Conservation (phyloP, 306 rosid species). For the Castanea sativa region DNA sequence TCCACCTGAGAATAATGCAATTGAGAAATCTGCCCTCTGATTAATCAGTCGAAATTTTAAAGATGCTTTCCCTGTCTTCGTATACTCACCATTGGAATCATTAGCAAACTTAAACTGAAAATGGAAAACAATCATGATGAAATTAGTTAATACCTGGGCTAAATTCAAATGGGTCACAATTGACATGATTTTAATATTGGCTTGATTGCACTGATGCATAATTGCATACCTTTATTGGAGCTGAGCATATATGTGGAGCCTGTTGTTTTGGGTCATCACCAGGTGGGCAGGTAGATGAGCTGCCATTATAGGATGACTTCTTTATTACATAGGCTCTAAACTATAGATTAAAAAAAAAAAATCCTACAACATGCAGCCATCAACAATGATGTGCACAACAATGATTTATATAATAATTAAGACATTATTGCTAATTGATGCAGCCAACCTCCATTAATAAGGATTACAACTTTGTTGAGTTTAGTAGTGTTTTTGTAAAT, state of each 20-base stretch:
- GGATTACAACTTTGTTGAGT: neutral
- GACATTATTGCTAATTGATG: neutral
- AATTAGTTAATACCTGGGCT: neutral
- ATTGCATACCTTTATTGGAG: conserved; percentile 39
- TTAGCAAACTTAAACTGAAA: conserved; percentile 51
- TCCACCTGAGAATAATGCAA: conserved; percentile 52
- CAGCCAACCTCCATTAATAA: neutral
- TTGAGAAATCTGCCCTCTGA: conserved; percentile 47
- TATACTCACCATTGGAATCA: conserved; percentile 25
- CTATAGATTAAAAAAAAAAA: too few relatives aligned
- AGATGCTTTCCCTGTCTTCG: conserved; percentile 32
- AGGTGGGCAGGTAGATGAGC: conserved; percentile 39
- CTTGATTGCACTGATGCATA: neutral
- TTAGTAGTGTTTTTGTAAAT: neutral
- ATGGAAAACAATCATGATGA: neutral
- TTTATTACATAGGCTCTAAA: neutral
- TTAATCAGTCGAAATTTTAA: conserved; percentile 41
- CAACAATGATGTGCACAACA: neutral
- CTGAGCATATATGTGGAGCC: conserved; percentile 44
- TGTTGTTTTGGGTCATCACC: neutral
- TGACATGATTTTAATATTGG: neutral
- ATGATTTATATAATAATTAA: neutral
- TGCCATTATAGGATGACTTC: conserved; percentile 5
- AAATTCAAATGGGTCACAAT: neutral
- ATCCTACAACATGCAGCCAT: neutral